Conservation (phyloP, 495 filamentous ascomycete genomes). For the Emericellopsis terricola region DNA sequence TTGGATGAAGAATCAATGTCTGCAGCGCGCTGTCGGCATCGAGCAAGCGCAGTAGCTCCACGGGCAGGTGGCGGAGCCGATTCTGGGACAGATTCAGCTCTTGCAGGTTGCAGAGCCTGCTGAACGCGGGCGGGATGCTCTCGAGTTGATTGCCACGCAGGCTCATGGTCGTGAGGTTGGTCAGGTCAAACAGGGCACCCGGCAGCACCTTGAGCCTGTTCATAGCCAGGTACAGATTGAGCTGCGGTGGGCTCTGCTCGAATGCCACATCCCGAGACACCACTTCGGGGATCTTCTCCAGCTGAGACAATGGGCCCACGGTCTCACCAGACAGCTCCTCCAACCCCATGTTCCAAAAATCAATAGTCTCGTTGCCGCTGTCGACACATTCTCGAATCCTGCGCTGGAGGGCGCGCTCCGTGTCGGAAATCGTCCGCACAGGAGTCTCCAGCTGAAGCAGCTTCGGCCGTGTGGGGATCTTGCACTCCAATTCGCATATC, state of each 20-base stretch:
- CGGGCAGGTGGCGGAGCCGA: constrained; percentile 46
- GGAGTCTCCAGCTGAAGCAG: constrained; percentile 8
- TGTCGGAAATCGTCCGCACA: constrained; percentile 5
- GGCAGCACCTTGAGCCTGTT: constrained; percentile 39
- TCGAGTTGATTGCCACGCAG: constrained; percentile 51
- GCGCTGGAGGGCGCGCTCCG: constrained; percentile 14
- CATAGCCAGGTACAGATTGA: constrained; percentile 44
- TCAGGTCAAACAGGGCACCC: constrained; percentile 30
- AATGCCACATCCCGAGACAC: constrained; percentile 20
- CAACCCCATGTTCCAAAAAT: constrained; percentile 30
- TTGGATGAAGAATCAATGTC: constrained; percentile 23
- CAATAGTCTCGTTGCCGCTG: constrained; percentile 37
- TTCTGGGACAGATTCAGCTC: constrained; percentile 59
- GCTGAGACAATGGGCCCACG: constrained; percentile 38
- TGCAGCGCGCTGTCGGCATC: constrained; percentile 16
- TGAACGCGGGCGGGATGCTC: constrained; percentile 46
- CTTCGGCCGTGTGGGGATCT: constrained; percentile 7
- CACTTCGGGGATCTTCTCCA: constrained; percentile 28
- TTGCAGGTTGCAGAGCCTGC: constrained; percentile 40
- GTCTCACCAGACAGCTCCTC: constrained; percentile 22
- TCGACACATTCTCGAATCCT: constrained; percentile 40
- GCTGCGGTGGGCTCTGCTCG: constrained; percentile 24
- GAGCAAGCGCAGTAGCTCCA: constrained; percentile 47
- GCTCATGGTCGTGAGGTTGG: constrained; percentile 47
- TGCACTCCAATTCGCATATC: constrained; percentile 4